Base-by-base conservation (phyloP, 257 asterid species). In the Knoxia roxburghii region DNA sequence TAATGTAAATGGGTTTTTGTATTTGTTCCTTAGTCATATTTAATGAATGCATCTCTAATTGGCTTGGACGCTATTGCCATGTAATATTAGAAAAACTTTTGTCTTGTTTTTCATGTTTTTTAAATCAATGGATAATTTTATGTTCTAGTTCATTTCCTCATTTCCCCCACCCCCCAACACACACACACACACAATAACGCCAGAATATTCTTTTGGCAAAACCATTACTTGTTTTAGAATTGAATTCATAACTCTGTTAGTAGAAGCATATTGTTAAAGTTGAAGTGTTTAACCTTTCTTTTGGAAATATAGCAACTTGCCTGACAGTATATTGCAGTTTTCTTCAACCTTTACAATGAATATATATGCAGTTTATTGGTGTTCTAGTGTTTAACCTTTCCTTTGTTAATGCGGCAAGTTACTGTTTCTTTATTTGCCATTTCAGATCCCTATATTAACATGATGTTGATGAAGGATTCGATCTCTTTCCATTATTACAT, bases 401-500 rank as follows among this genome's bases (percentile, higher is more conserved):
- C 41, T 37, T 37, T 3, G 41, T 37, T n/a, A n/a, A n/a, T n/a
- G n/a, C n/a, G n/a, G n/a, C n/a, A n/a, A n/a, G n/a, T n/a, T n/a
- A n/a, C 24, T n/a, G 56, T 18, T 24, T 6, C 5, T 33, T 33
- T 33, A 33, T 33, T 33, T 33, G 39, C 39, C 39, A 33, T 33
- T 33, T n/a, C n/a, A 9, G 23, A 7, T 5, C 26, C 29, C 8
- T 5, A 26, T 54, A 32, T 54, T 54, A n/a, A 29, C 12, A 21
- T 52, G 57, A 55, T 63, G 39, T 33, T 68, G 24, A 32, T 69
- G 56, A 46, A 64, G 33, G 49, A 43, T 43, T 2, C 8, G n/a
- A 43, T 10, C 14, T 4, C 14, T 43, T 11, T 11, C 49, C 49
- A 43, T 43, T 15, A 13, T 14, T 55, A 11, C 61, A 55, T 27